phyloP scores from a whole-genome alignment of 306 rosid genomes.

The Acmispon strigosus region DNA sequence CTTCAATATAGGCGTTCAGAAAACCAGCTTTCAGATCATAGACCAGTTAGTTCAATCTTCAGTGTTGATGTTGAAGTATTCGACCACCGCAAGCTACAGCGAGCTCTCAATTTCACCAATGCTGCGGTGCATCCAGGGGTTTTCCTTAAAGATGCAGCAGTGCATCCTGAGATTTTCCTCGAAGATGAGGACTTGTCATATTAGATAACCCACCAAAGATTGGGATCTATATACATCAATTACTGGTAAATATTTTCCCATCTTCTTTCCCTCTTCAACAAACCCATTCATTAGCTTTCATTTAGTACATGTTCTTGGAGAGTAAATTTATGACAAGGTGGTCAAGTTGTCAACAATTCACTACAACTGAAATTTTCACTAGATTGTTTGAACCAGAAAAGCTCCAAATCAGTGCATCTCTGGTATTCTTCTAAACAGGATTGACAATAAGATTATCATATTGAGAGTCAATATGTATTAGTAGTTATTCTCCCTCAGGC shows the following conservation, averaged over 20 bases:
- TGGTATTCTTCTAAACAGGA: too few species aligned
- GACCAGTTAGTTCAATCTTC: constrained; percentile 75
- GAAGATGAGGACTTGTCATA: constrained; percentile 15
- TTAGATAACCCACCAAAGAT: neutral
- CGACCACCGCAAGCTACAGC: constrained; percentile 55
- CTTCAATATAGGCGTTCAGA: constrained; percentile 54
- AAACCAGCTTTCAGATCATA: constrained; percentile 65
- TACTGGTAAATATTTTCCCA: neutral
- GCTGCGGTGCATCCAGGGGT: constrained; percentile 55
- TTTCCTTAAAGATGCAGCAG: constrained; percentile 41
- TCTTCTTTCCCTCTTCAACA: neutral
- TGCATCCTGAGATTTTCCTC: constrained; percentile 53
- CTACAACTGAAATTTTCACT: too few species aligned
- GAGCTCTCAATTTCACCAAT: constrained; percentile 46
- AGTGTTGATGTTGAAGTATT: constrained; percentile 68
- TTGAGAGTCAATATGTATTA: too few species aligned
- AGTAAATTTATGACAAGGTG: neutral
- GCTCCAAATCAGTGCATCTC: too few species aligned
- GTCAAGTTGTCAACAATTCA: too few species aligned
- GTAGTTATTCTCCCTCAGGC: too few species aligned
- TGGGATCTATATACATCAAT: too few species aligned
- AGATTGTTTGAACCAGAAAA: too few species aligned
- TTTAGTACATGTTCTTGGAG: neutral
- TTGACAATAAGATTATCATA: too few species aligned
- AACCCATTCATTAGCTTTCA: neutral